Evolutionary conservation across 176 grass and related monocot genomes (phyloP).

Genomic region (Ampelocalamus luodianensis): DNA sequence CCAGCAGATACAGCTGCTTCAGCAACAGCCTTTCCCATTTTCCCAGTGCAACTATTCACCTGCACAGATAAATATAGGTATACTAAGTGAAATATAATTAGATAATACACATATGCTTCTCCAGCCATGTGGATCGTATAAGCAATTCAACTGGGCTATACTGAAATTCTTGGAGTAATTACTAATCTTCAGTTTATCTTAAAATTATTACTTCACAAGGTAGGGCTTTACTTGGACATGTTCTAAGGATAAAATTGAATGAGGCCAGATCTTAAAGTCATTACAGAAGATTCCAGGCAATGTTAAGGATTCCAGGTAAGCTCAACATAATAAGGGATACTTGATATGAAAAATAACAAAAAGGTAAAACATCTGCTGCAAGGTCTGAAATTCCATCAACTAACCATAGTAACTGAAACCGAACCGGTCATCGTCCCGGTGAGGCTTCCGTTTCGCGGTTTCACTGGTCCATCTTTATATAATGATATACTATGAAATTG

Average conservation of each 20-base stretch:
- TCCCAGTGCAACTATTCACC: slow-evolving; percentile 91
- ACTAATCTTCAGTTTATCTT: neutral
- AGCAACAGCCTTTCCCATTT: slow-evolving; percentile 84
- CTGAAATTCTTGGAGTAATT: slow-evolving; percentile 19
- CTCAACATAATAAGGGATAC: no score
- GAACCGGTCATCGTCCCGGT: neutral
- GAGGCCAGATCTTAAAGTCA: neutral
- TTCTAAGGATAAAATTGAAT: slow-evolving; percentile 19
- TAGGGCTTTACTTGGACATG: neutral
- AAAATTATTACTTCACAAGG: neutral
- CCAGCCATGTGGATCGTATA: slow-evolving; percentile 8
- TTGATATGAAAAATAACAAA: neutral
- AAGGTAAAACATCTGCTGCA: neutral
- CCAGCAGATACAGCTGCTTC: slow-evolving; percentile 80
- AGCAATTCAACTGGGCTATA: slow-evolving; percentile 13
- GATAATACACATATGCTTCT: slow-evolving; percentile 2
- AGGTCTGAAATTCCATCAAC: neutral
- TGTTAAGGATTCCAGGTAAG: neutral
- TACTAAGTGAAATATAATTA: neutral
- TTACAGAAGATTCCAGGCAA: neutral
- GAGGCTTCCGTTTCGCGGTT: neutral
- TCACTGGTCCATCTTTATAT: neutral
- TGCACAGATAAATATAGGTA: slow-evolving; percentile 33
- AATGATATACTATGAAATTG: neutral
- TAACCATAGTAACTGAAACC: slow-evolving; percentile 8